phyloP scores from a whole-genome alignment of 345 rosid species.

The Cardiospermum halicacabum region DNA sequence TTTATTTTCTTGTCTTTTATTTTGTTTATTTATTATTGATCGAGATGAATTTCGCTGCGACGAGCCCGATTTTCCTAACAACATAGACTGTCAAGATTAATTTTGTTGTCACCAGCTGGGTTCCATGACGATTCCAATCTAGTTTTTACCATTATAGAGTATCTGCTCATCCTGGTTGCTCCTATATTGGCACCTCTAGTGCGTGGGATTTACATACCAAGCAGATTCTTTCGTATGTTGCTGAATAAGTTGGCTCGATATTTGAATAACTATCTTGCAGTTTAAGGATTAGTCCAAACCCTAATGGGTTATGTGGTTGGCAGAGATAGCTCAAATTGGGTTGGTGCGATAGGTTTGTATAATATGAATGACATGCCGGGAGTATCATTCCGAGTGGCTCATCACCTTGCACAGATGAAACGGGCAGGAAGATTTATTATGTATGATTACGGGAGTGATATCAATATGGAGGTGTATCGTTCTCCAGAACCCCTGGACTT shows the following conservation, averaged over 20 bases:
- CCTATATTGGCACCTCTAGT: slow-evolving; percentile 54
- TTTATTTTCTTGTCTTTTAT: too few relatives aligned
- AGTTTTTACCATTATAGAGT: slow-evolving; percentile 53
- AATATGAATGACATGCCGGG: slow-evolving; percentile 99
- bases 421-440: slow-evolving; percentile 60
- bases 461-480: slow-evolving; percentile 71
- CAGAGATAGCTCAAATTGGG: slow-evolving; percentile 98
- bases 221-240: slow-evolving; percentile 92
- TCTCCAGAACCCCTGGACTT: slow-evolving; percentile 81
- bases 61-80: too few relatives aligned
- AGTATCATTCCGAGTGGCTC: slow-evolving; percentile 69
- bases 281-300: slow-evolving; percentile 93
- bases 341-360: slow-evolving; percentile 83
- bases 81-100: slow-evolving; percentile 80
- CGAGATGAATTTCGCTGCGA: too few relatives aligned
- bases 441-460: slow-evolving; percentile 72
- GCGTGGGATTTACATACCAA: slow-evolving; percentile 93
- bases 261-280: slow-evolving; percentile 89
- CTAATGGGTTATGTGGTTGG: slow-evolving; percentile 81
- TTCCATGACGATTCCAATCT: slow-evolving; percentile 77
- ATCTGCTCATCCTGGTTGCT: slow-evolving; percentile 48
- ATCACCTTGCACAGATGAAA: slow-evolving; percentile 89
- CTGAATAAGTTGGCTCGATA: slow-evolving; percentile 92
- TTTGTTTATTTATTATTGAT: too few relatives aligned
- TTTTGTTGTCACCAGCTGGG: slow-evolving; percentile 90